Conservation (phyloP, 768 basidiomycete genomes). For the Brasilioporus rufonigricans region DNA sequence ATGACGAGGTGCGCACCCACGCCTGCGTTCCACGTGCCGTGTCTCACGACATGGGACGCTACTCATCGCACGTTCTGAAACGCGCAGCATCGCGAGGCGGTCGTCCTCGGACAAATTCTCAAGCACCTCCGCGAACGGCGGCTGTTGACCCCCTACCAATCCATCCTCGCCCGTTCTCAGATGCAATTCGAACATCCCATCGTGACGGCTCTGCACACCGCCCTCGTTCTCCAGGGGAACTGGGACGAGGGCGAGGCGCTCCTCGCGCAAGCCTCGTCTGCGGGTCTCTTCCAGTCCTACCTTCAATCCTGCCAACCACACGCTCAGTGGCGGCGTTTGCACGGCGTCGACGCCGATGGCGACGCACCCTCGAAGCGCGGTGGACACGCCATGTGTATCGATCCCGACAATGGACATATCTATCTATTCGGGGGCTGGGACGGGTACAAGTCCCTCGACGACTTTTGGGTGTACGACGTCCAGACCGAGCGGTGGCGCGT, state of each 20-base stretch:
- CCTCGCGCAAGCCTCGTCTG: constrained; percentile 46
- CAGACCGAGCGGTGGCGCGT: constrained; percentile 58
- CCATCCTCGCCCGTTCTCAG: constrained; percentile 22
- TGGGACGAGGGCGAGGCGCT: constrained; percentile 58
- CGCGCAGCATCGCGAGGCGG: constrained; percentile 63
- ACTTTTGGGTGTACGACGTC: constrained; percentile 76
- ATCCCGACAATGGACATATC: no score
- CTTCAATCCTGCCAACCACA: constrained; percentile 54
- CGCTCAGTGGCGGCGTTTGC: constrained; percentile 59
- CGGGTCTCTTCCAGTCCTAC: constrained; percentile 62
- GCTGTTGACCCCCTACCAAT: constrained; percentile 56
- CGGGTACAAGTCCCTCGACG: constrained; percentile 67
- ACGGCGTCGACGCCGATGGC: constrained; percentile 58
- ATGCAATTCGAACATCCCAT: constrained; percentile 61
- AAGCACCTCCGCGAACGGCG: constrained; percentile 71
- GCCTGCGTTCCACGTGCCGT: background rate
- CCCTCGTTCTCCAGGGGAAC: constrained; percentile 64
- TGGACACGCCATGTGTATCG: no score
- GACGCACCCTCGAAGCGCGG: constrained; percentile 68
- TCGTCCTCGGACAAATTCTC: constrained; percentile 54
- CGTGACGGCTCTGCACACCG: constrained; percentile 60
- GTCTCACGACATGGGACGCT: background rate
- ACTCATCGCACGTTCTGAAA: background rate
- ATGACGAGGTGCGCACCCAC: constrained; percentile 62
- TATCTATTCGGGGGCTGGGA: constrained; percentile 86